These are phyloP conservation scores for Pichia sp. DNA, from an alignment of 1,139 yeast species.

Conservation along the genomic window DNA sequence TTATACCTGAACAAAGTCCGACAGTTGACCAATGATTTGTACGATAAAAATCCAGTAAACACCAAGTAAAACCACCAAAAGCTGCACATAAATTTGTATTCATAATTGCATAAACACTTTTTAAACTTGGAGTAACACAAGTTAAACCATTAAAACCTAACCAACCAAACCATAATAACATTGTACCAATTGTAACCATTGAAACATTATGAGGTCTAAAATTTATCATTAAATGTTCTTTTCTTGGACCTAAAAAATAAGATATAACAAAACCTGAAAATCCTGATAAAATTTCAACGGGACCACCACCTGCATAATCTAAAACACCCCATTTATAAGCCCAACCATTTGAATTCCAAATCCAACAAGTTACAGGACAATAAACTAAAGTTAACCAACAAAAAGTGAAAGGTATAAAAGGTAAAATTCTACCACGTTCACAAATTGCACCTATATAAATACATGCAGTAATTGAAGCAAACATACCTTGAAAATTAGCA, in stretches of 20 bases:
- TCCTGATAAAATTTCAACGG: slow-evolving; percentile 90
- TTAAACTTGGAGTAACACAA: slow-evolving; percentile 55
- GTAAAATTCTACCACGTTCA: slow-evolving; percentile 85
- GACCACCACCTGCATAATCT: slow-evolving; percentile 98
- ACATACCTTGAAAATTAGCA: slow-evolving; percentile 87
- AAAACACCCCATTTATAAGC: slow-evolving; percentile 85
- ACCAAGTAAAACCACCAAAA: slow-evolving; percentile 91
- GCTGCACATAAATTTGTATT: slow-evolving; percentile 88
- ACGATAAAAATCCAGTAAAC: slow-evolving; percentile 77
- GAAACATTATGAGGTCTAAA: slow-evolving; percentile 94
- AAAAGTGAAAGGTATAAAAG: slow-evolving; percentile 76
- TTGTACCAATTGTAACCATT: slow-evolving; percentile 56
- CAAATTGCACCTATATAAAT: slow-evolving; percentile 93
- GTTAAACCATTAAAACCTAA: slow-evolving; percentile 84
- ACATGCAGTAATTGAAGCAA: slow-evolving; percentile 82
- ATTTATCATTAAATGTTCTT: slow-evolving; percentile 77
- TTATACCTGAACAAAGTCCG: slow-evolving; percentile 90
- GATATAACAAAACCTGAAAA: slow-evolving; percentile 85
- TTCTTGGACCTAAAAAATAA: slow-evolving; percentile 75
- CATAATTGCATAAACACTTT: slow-evolving; percentile 79
- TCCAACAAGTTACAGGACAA: slow-evolving; percentile 92
- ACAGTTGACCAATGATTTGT: slow-evolving; percentile 93
- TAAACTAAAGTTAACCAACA: slow-evolving; percentile 89
- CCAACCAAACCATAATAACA: slow-evolving; percentile 71
- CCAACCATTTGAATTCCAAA: slow-evolving; percentile 94